These are phyloP conservation scores for Albophoma yamanashiensis DNA, from an alignment of 2,329 filamentous ascomycete genomes.

Conservation along the genomic window DNA sequence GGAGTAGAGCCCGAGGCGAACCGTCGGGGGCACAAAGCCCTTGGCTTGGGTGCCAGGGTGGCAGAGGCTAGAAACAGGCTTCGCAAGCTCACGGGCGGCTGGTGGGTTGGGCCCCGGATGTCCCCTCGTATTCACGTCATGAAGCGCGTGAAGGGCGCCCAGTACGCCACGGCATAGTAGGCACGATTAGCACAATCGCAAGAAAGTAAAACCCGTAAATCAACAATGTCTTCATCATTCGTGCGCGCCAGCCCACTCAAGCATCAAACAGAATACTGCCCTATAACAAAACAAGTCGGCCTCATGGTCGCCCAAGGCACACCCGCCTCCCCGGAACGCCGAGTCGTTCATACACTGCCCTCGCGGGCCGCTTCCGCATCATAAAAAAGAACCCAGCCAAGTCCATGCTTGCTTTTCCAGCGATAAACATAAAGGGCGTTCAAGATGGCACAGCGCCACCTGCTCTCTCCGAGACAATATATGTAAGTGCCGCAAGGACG, in stretches of 20 bases:
- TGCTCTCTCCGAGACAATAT: not conserved
- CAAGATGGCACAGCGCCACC: not conserved
- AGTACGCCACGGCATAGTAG: not conserved
- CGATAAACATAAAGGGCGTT: not conserved
- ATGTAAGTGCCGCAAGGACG: not conserved
- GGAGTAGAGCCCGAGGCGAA: not conserved
- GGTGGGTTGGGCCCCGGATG: conserved; percentile 56
- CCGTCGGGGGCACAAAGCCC: conserved; percentile 15
- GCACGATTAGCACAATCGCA: not conserved
- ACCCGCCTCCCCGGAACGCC: not conserved
- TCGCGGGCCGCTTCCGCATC: not conserved
- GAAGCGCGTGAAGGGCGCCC: conserved; percentile 17
- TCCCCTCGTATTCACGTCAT: conserved; percentile 42
- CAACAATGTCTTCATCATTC: not conserved
- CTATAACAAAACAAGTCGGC: not conserved
- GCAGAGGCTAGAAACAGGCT: conserved; percentile 27
- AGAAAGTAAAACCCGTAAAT: not conserved
- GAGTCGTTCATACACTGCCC: not conserved
- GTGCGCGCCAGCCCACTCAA: not conserved
- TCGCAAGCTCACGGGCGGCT: conserved; percentile 41
- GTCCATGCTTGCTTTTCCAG: not conserved
- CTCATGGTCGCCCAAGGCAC: not conserved
- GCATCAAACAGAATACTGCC: not conserved
- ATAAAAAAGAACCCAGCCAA: not conserved
- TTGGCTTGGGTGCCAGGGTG: conserved; percentile 35